These are phyloP conservation scores for Penicillium malachiteum DNA, from an alignment of 495 filamentous ascomycete genomes.

Conservation along the genomic window DNA sequence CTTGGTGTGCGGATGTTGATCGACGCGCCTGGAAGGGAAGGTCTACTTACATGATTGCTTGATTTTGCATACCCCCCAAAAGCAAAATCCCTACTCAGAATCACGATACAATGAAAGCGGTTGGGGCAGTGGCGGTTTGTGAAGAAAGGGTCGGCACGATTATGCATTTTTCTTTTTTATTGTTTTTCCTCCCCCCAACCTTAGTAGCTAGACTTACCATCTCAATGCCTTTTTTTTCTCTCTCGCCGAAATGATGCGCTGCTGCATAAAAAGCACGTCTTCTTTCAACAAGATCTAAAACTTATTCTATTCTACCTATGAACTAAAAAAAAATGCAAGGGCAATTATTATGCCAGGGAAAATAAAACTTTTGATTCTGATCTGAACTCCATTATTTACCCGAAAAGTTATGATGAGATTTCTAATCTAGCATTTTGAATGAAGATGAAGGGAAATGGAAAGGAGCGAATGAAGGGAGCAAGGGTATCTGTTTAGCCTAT, in stretches of 20 bases:
- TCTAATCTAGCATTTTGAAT: not conserved
- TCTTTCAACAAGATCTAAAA: constrained; percentile 19
- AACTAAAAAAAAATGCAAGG: not conserved
- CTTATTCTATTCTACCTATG: not conserved
- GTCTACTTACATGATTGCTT: constrained; percentile 18
- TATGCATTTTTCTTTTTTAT: constrained; percentile 39
- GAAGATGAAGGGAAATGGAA: not conserved
- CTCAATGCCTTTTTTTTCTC: constrained; percentile 33
- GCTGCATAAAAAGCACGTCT: constrained; percentile 23
- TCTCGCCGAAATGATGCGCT: constrained; percentile 14
- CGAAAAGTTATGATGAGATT: not conserved
- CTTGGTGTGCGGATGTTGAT: constrained; percentile 5
- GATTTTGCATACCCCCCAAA: constrained; percentile 17
- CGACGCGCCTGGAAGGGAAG: constrained; percentile 9
- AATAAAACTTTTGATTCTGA: not conserved
- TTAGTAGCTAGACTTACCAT: constrained; percentile 49
- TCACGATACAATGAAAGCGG: constrained; percentile 49
- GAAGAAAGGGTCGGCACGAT: constrained; percentile 40
- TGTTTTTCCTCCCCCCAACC: constrained; percentile 27
- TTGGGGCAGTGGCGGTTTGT: constrained; percentile 37
- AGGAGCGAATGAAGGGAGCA: not conserved
- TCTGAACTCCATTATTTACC: not conserved
- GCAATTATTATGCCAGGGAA: not conserved
- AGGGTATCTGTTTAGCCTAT: not conserved
- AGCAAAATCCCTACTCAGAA: constrained; percentile 26